Evolutionary conservation across 495 filamentous ascomycete species (phyloP), one percentile per base, ranked within the genome.

Genomic region (Pyrenula aspistea): DNA sequence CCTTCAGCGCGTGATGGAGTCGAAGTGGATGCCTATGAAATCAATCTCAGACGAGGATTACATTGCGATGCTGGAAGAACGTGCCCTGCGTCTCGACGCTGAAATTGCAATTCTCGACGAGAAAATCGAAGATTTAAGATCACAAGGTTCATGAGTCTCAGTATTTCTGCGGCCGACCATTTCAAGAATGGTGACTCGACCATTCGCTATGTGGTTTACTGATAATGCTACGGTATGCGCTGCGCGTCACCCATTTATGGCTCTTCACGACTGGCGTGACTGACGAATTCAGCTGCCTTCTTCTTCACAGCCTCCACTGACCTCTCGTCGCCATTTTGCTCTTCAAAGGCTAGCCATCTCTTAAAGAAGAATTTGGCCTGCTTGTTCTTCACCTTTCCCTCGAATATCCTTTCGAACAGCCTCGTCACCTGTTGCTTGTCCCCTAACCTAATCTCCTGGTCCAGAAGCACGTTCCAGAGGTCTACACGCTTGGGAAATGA

Each of bases 71-170:
- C 66, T 96, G 42, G 74, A 80, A 62, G 89, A 94, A 65, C 89
- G 86, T 67, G 59, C 95, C 21, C 68, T 98, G 4, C 77, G 79
- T 51, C 70, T 96, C 12, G 83, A 96, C 60, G 89, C 84, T 10
- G 88, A 96, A 57, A 88, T 96, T 61, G 86, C 92, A 0, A 61
- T 96, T 25, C 68, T 95, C 11, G 89, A 96, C 62, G 92, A 96
- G 47, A 84, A 81, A 57, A 91, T 98, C 56, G 82, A 79, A 23
- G 63, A 8, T 19, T 20, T 52, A 42, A 42, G 31, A 8, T 42
- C 31, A 4, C 4, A 42, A 42, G 31, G 31, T 42, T 42, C 31
- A 15, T 42, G 15, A 42, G 15, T n/a, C n/a, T n/a, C n/a, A n/a
- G n/a, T n/a, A n/a, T n/a, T n/a, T n/a, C n/a, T n/a, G n/a, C n/a